Percentiles rank a stretch among this genome's conserved stretches.
Evolutionary conservation across 495 filamentous ascomycete species (phyloP).

Genomic region (Trichoderma orchidacearum): DNA sequence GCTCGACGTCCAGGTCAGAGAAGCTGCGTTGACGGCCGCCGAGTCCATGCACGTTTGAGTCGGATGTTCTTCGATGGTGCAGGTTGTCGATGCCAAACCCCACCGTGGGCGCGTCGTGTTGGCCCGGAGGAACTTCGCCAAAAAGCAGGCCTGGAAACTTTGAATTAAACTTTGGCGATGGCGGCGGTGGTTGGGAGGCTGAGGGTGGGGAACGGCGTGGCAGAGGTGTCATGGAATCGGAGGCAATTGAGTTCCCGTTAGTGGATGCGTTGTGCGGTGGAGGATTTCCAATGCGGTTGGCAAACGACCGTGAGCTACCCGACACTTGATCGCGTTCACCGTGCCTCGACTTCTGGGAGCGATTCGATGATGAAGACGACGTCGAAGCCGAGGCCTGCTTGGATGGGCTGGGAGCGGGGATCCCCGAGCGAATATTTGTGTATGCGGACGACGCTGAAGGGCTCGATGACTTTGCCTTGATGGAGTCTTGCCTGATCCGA

Average conservation of each 20-base stretch:
- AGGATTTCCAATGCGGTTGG: conserved; percentile 34
- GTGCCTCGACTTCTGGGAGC: conserved; percentile 21
- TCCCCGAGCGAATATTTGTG: background rate
- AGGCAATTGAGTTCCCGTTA: conserved; percentile 21
- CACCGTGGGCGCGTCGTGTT: conserved; percentile 21
- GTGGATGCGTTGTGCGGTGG: conserved; percentile 16
- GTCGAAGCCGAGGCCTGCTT: conserved; percentile 4
- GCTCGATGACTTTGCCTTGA: background rate
- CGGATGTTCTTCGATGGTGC: conserved; percentile 29
- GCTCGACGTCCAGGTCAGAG: conserved; percentile 33
- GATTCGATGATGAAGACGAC: background rate
- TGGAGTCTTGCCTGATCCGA: background rate
- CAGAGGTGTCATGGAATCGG: conserved; percentile 31
- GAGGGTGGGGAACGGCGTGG: conserved; percentile 13
- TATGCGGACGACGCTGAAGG: background rate
- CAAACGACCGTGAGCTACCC: conserved; percentile 36
- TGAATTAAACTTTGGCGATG: conserved; percentile 11
- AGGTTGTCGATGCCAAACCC: conserved; percentile 34
- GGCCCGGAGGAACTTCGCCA: conserved; percentile 34
- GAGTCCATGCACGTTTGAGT: conserved; percentile 24
- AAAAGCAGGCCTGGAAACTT: conserved; percentile 28
- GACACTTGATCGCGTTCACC: conserved; percentile 28
- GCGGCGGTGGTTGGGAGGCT: conserved; percentile 11
- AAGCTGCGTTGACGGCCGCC: conserved; percentile 24
- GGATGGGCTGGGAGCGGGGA: conserved; percentile 5